Conservation (phyloP, 148 eudicot genomes). For the Vaccinium vitisidaea region DNA sequence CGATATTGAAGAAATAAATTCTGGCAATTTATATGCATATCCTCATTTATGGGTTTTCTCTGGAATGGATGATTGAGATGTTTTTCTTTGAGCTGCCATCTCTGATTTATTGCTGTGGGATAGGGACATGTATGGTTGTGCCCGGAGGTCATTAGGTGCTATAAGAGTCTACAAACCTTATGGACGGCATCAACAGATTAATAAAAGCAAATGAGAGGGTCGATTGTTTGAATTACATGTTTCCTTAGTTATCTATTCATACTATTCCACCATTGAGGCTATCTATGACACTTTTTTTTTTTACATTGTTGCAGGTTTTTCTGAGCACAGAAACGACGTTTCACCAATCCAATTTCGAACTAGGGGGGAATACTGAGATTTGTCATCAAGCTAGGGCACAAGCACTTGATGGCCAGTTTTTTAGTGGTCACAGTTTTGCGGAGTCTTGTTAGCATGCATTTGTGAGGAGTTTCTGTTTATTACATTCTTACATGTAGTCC, state of each 20-base stretch:
- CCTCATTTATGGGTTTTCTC: background rate
- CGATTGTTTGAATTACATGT: background rate
- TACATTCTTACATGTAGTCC: background rate
- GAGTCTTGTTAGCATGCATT: constrained; percentile 5
- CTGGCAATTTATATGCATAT: background rate
- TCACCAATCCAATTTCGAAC: background rate
- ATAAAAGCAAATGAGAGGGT: background rate
- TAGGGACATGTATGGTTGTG: background rate
- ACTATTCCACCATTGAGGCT: background rate
- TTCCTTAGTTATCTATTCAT: background rate
- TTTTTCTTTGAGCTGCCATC: background rate
- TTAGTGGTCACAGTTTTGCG: constrained; percentile 4
- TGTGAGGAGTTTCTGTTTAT: background rate
- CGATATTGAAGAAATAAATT: background rate
- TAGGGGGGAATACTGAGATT: background rate
- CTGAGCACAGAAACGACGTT: background rate
- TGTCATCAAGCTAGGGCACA: background rate
- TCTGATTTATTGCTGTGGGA: background rate
- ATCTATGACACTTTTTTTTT: background rate
- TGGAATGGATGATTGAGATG: background rate
- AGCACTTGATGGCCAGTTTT: background rate
- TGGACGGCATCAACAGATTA: background rate
- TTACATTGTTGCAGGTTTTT: background rate
- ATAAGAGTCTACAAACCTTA: background rate
- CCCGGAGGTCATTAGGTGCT: background rate